Evolutionary conservation across 208 protist species (phyloP), one percentile per base, ranked within the genome.

Genomic region (Acanthamoeba triangularis): DNA sequence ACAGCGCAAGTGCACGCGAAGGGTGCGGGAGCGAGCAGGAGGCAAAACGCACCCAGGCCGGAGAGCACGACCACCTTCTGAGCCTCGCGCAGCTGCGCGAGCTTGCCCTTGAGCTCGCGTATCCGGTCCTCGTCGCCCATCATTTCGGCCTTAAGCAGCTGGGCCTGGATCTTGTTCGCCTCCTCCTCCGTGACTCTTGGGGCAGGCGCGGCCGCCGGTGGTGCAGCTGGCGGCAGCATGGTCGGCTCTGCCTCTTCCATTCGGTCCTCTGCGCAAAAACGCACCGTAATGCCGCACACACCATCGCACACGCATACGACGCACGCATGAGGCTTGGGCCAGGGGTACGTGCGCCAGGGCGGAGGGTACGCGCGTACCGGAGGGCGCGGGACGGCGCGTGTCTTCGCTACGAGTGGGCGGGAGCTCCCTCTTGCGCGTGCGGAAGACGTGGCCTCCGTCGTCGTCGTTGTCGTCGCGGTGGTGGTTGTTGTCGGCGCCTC

Each of bases 141-240:
- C 37, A 85, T 44, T 41, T 85, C 76, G 23, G 76, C 76, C n/a
- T 85, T 85, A 41, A 85, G 76, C 41, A 85, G 47, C 47, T 85
- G 76, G 0, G 76, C 76, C 76, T 85, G 25, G 44, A 85, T n/a
- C 41, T 56, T 49, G 76, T 85, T 85, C 7, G 47, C 47, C 44
- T 85, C 76, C 47, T 85, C 76, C 28, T 49, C 47, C 11, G 18
- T 59, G 65, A 74, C 14, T 30, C 59, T 65, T 25, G 59, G 59
- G n/a, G 65, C 30, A 37, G 65, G 14, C 65, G 65, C 28, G 5
- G 35, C 30, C 13, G 30, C 65, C 65, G 65, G 65, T 14, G 33
- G n/a, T 6, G 65, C 30, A 11, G 65, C 10, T 16, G 65, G 65
- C 65, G 65, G 65, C 65, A 30, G 65, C 65, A 74, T 74, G 0